These are phyloP conservation scores for Diutina ranongensis DNA, from an alignment of 1,139 yeast species.

Conservation along the genomic window DNA sequence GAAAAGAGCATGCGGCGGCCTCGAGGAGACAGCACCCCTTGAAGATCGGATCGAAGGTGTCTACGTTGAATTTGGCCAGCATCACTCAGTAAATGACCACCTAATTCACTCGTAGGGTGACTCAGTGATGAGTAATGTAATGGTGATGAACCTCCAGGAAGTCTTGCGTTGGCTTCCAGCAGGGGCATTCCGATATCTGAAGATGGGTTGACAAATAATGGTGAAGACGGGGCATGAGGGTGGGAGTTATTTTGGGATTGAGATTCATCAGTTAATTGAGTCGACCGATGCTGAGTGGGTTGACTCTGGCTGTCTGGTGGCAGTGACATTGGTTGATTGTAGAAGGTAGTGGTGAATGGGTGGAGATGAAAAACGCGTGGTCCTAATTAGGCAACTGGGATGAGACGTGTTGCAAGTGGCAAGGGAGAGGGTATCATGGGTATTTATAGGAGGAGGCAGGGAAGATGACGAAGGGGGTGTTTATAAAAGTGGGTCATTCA, in stretches of 20 bases:
- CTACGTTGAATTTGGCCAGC: neutral
- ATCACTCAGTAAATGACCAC: neutral
- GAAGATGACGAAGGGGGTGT: no score
- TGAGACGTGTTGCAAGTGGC: neutral
- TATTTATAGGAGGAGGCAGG: neutral
- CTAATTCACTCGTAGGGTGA: neutral
- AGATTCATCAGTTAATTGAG: neutral
- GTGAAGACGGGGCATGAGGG: constrained; percentile 3
- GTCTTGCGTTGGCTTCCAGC: neutral
- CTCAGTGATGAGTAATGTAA: constrained; percentile 1
- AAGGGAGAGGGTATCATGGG: neutral
- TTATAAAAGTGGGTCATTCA: no score
- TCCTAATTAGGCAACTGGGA: neutral
- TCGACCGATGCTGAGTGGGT: constrained; percentile 1
- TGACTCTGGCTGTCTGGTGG: constrained; percentile 5
- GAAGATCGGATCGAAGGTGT: neutral
- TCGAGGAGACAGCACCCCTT: neutral
- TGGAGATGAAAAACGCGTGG: neutral
- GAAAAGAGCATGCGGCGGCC: constrained; percentile 5
- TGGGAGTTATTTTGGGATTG: neutral
- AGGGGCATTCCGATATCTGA: neutral
- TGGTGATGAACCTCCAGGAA: constrained; percentile 2
- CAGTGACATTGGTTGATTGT: neutral
- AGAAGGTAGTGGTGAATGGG: neutral
- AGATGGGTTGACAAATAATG: constrained; percentile 1